phyloP scores from a whole-genome alignment of 257 asterid genomes.

The Vinca minor region DNA sequence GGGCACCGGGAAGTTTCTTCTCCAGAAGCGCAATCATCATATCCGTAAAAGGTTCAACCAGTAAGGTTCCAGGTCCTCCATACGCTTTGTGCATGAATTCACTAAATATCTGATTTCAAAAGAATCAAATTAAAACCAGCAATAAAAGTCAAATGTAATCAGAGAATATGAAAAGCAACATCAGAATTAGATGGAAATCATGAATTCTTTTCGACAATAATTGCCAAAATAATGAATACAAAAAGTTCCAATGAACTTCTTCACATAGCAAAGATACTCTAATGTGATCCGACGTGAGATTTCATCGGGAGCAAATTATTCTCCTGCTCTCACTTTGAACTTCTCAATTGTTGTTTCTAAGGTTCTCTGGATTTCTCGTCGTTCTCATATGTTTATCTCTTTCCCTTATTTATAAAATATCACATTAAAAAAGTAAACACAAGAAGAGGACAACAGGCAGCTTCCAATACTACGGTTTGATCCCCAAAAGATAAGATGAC shows the following conservation, averaged over 20 bases:
- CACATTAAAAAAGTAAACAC: slow-evolving; percentile 7
- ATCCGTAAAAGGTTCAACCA: slow-evolving; percentile 60
- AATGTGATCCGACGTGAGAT: slow-evolving; percentile 6
- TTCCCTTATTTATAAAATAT: slow-evolving; percentile 3
- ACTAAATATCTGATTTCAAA: slow-evolving; percentile 39
- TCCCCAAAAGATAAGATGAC: slow-evolving; percentile 13
- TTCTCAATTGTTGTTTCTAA: no score
- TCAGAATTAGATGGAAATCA: neutral
- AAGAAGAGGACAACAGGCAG: slow-evolving; percentile 18
- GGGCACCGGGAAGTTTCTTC: slow-evolving; percentile 47
- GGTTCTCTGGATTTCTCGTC: neutral
- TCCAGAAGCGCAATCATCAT: slow-evolving; percentile 62
- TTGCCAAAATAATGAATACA: neutral
- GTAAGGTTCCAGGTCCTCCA: slow-evolving; percentile 70
- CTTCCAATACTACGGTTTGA: no score
- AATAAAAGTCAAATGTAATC: slow-evolving; percentile 13
- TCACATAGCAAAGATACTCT: neutral
- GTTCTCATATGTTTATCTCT: neutral
- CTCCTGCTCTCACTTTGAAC: no score
- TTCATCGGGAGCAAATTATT: neutral
- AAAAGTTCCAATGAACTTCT: neutral
- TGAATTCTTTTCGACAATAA: neutral
- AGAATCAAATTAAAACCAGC: neutral
- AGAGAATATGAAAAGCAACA: neutral
- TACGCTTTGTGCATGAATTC: slow-evolving; percentile 51